phyloP scores from a whole-genome alignment of 495 filamentous ascomycete species.

The Cercophora newfieldiana region DNA sequence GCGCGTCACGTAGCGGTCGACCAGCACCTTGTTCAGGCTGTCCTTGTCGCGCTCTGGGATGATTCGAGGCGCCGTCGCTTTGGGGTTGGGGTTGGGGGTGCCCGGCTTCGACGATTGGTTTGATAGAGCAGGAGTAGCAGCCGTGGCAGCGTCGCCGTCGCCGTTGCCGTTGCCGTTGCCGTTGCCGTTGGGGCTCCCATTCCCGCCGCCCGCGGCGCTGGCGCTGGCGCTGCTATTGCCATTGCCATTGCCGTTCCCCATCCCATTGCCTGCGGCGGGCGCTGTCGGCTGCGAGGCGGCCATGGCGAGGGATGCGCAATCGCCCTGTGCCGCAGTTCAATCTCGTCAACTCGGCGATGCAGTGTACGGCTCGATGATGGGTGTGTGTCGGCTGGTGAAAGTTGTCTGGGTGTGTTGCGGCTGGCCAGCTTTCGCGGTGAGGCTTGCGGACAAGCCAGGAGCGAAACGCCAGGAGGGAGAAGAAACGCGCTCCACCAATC shows the following conservation, averaged over 20 bases:
- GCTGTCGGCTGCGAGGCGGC: slow-evolving; percentile 32
- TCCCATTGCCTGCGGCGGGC: slow-evolving; percentile 15
- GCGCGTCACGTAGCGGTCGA: slow-evolving; percentile 76
- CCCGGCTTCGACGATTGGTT: slow-evolving; percentile 35
- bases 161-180: slow-evolving; percentile 19
- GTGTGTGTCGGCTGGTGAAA: background rate
- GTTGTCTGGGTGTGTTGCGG: background rate
- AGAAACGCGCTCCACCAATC: slow-evolving; percentile 2
- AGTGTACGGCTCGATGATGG: background rate
- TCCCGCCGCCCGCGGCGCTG: slow-evolving; percentile 13
- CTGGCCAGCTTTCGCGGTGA: background rate
- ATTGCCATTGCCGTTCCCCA: background rate
- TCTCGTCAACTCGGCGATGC: background rate
- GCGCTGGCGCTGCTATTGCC: slow-evolving; percentile 15
- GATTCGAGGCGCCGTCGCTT: slow-evolving; percentile 20
- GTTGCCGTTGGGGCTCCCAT: slow-evolving; percentile 18
- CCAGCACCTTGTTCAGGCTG: slow-evolving; percentile 56
- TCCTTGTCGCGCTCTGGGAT: slow-evolving; percentile 46
- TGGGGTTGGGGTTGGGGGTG: slow-evolving; percentile 32
- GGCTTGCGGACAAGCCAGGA: slow-evolving; percentile 1
- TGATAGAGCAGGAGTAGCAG: slow-evolving; percentile 29
- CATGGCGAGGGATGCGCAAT: slow-evolving; percentile 22
- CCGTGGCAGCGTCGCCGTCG: slow-evolving; percentile 14
- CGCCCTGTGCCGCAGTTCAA: background rate
- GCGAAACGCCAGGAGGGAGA: background rate